Percentiles rank a stretch among this genome's conserved stretches.
Conservation (phyloP, 495 filamentous ascomycete species). For the Lasiosphaeria hispida region DNA sequence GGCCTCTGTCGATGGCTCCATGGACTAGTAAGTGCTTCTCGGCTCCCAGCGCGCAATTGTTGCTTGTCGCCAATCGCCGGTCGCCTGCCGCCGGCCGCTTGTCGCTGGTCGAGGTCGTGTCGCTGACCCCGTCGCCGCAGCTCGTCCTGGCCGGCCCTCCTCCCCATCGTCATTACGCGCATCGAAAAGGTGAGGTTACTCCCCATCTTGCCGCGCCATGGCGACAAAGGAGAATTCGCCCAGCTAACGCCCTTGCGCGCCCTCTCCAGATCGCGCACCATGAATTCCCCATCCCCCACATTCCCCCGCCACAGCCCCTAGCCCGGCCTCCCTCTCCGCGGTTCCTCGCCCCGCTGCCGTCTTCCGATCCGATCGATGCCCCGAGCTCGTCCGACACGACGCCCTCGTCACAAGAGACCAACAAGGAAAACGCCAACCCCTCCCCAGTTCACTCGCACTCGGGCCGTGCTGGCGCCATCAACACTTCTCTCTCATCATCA, state of each 20-base stretch:
- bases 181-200: constrained; percentile 39
- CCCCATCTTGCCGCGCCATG: background rate
- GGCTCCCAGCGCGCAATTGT: constrained; percentile 2
- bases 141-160: constrained; percentile 39
- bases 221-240: background rate
- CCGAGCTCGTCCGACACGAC: constrained; percentile 36
- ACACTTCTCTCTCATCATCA: constrained; percentile 19
- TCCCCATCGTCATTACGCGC: constrained; percentile 35
- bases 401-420: constrained; percentile 45
- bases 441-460: constrained; percentile 13
- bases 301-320: constrained; percentile 31
- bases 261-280: constrained; percentile 35
- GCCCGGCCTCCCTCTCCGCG: constrained; percentile 37
- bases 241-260: background rate
- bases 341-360: constrained; percentile 45
- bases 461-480: constrained; percentile 12
- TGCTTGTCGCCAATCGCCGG: background rate
- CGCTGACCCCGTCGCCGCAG: constrained; percentile 26
- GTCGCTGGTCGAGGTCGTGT: background rate
- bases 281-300: constrained; percentile 45
- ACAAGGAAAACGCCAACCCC: constrained; percentile 46
- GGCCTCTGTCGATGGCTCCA: constrained; percentile 62
- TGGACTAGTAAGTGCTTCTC: constrained; percentile 60
- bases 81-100: too few relatives aligned
- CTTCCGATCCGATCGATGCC: constrained; percentile 48